Percentiles rank a stretch among this genome's conserved stretches.
Conservation (phyloP, 257 asterid species). For the Przewalskia tangutica region DNA sequence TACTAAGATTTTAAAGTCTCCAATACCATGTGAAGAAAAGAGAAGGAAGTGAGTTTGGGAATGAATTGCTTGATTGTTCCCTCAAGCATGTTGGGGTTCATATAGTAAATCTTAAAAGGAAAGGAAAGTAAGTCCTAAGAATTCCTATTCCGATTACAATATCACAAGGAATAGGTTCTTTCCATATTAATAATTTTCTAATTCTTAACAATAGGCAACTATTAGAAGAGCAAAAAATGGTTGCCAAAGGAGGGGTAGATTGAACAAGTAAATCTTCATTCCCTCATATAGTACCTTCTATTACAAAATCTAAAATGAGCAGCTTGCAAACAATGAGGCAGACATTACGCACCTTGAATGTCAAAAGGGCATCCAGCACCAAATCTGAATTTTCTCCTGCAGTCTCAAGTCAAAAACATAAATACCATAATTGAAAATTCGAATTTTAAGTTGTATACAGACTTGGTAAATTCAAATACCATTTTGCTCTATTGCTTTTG, state of each 20-base stretch:
- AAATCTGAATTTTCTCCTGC: conserved; percentile 53
- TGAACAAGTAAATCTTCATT: background rate
- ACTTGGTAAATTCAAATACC: conserved; percentile 10
- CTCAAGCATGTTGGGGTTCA: background rate
- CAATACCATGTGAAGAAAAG: background rate
- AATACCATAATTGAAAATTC: background rate
- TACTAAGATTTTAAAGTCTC: background rate
- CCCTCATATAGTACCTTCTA: background rate
- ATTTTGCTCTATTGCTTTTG: conserved; percentile 26
- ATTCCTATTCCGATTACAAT: background rate
- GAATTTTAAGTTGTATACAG: background rate
- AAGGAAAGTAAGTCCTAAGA: background rate
- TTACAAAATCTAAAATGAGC: background rate
- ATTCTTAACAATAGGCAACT: background rate
- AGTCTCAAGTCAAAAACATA: conserved; percentile 1
- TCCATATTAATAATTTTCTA: background rate
- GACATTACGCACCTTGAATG: conserved; percentile 44
- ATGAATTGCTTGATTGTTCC: background rate
- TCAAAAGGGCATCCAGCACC: conserved; percentile 48
- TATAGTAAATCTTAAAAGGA: background rate
- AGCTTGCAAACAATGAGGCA: background rate
- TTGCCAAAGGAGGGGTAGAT: background rate
- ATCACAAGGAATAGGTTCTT: background rate
- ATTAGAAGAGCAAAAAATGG: background rate
- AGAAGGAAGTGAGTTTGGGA: background rate